Base-by-base conservation (phyloP, 257 asterid species). In the Nicotiana sylvestris region DNA sequence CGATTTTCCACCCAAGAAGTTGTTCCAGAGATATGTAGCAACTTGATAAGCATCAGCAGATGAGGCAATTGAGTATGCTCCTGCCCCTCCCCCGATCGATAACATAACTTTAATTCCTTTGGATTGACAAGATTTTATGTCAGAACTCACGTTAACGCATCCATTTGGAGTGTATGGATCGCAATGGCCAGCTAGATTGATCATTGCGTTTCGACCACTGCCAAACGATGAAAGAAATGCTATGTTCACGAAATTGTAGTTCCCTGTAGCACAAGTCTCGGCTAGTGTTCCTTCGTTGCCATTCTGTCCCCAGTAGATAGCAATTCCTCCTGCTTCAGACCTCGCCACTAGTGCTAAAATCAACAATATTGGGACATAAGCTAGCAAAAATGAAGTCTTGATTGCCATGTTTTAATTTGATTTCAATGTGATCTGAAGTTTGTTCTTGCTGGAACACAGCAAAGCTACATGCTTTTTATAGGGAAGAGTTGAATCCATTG, bases 131-230 rank as follows among this genome's bases (percentile, higher is more conserved):
- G 86, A 77, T 16, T 85, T 84, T 69, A 90, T 88, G 12, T 88
- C 87, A 15, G 90, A 86, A 81, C 86, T 82, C 39, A 88, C 62
- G 49, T 77, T 81, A 4, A 74, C 70, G 77, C 93, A 90, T 11
- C 88, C 89, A 29, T 79, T 84, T 74, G 80, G 80, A 16, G 77
- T 80, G 80, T 83, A 86, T 12, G 92, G 93, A 85, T 88, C 88
- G 21, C 90, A 90, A 66, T 90, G 91, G 37, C 91, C 87, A 1
- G 90, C 89, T 27, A 88, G 91, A 81, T 88, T 87, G 85, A 90
- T 81, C 86, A 78, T 68, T 17, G 86, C 88, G 27, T 86, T 81
- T 56, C 86, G 83, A 18, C 87, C 89, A 66, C 81, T 84, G 83
- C 88, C 90, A 27, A 89, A 87, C 0, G 86, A 81, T 21, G 90